These are phyloP conservation scores for Backusella psychrophila DNA, from an alignment of 192 early-diverging fungal species.

Conservation along the genomic window DNA sequence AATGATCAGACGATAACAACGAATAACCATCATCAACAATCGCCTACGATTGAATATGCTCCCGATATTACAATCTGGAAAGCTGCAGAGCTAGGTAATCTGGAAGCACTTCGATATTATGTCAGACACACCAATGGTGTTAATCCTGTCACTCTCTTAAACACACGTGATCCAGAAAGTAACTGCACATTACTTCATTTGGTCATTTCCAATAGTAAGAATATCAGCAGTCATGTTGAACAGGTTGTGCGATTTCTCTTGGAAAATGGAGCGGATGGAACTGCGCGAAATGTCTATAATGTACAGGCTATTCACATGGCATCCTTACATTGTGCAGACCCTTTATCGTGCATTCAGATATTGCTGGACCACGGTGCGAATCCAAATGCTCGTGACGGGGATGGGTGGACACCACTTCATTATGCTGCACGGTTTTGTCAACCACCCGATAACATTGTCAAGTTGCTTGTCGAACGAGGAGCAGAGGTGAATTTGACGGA, in stretches of 20 bases:
- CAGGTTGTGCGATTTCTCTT: constrained; percentile 12
- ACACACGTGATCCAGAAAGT: constrained; percentile 28
- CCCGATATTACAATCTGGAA: constrained; percentile 25
- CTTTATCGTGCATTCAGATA: constrained; percentile 5
- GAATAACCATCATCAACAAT: not conserved
- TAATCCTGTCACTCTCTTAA: constrained; percentile 13
- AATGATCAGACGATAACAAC: not conserved
- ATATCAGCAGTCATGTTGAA: not conserved
- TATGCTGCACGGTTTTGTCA: constrained; percentile 37
- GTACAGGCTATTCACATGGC: constrained; percentile 33
- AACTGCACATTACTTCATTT: constrained; percentile 29
- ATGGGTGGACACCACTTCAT: constrained; percentile 60
- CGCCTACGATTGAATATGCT: not conserved
- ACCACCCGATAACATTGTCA: constrained; percentile 15
- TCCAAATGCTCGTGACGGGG: constrained; percentile 58
- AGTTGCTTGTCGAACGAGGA: constrained; percentile 22
- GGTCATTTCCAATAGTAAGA: constrained; percentile 3
- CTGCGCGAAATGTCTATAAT: constrained; percentile 18
- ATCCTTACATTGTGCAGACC: constrained; percentile 14
- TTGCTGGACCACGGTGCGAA: constrained; percentile 41
- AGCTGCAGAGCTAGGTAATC: constrained; percentile 30
- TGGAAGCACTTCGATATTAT: constrained; percentile 25
- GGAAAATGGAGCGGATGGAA: constrained; percentile 24
- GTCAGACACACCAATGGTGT: not conserved
- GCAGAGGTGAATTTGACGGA: constrained; percentile 32